Conservation (phyloP, 140 eudicot genomes). For the Senecio squalidus region DNA sequence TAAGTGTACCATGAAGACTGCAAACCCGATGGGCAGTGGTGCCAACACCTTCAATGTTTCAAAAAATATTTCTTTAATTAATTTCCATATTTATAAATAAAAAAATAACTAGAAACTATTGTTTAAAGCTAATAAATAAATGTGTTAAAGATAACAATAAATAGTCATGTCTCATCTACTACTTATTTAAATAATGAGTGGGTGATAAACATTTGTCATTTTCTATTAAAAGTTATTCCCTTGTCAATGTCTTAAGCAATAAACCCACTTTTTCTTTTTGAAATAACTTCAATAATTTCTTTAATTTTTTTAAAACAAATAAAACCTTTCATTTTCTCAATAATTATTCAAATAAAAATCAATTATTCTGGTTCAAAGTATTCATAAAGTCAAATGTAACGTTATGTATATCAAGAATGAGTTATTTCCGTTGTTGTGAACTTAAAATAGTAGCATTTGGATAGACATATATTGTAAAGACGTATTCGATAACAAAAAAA, state of each 20-base stretch:
- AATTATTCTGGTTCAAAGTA: no score
- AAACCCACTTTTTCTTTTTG: conserved; percentile 19
- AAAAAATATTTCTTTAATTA: neutral
- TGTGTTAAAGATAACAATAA: conserved; percentile 19
- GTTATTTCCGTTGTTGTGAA: no score
- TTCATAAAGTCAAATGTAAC: no score
- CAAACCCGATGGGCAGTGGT: conserved; percentile 76
- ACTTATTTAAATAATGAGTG: neutral
- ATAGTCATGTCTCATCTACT: conserved; percentile 23
- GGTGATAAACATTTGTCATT: conserved; percentile 25
- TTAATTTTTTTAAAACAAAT: neutral
- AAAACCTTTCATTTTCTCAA: neutral
- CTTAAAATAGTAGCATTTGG: no score
- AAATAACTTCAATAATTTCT: conserved; percentile 4
- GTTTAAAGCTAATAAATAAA: conserved; percentile 1
- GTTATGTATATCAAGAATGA: no score
- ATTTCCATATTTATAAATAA: neutral
- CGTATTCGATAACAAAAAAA: neutral
- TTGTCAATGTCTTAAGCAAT: conserved; percentile 16
- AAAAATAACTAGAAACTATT: neutral
- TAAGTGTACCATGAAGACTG: conserved; percentile 79
- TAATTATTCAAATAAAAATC: no score
- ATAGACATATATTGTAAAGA: no score
- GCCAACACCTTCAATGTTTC: conserved; percentile 53
- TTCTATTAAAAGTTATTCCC: conserved; percentile 27